Base-by-base conservation (phyloP, 2,329 filamentous ascomycete genomes). In the Stachybotrys chlorohalonatus region DNA sequence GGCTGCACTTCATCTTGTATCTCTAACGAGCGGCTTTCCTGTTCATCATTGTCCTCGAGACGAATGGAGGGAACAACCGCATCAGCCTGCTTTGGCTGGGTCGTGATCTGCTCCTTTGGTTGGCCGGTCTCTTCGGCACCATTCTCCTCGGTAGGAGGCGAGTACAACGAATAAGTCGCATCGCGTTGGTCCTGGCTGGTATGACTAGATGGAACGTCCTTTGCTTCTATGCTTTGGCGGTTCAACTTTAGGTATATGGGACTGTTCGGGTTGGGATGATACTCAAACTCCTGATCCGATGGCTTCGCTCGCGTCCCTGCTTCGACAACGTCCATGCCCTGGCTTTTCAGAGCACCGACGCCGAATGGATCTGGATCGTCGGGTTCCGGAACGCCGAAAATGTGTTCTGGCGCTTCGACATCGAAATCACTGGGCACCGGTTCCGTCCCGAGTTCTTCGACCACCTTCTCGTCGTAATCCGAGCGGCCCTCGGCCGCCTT, bases 321-420 rank as follows among this genome's bases (percentile, higher is more conserved):
- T 11, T 73, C 70, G 6, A 65, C 63, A 8, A 73, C 68, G 6
- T 68, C 68, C 1, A 73, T 55, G 0, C 70, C 70, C 52, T 73
- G 62, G 45, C 63, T 66, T 53, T 72, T 66, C 6, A 73, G 60
- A 1, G 70, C 70, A 1, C 62, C 54, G 2, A 72, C 70, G 1
- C 70, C 70, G 47, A 65, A 73, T 0, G 70, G 70, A 56, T 73
- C 70, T 0, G 70, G 69, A 45, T 73, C 70, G 13, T 66, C 63
- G 3, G 62, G 64, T 7, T 70, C 66, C 0, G 70, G 70, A n/a
- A 73, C 64, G 11, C 70, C 70, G 52, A 73, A 73, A 1, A 69
- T 36, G n/a, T 56, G 61, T 2, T 52, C 62, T 3, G 68, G 66
- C 0, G 64, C 62, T 2, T 68, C 67, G 2, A 73, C 54, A 2